phyloP scores from a whole-genome alignment of 306 rosid species.

The Ochetophila trinervis region DNA sequence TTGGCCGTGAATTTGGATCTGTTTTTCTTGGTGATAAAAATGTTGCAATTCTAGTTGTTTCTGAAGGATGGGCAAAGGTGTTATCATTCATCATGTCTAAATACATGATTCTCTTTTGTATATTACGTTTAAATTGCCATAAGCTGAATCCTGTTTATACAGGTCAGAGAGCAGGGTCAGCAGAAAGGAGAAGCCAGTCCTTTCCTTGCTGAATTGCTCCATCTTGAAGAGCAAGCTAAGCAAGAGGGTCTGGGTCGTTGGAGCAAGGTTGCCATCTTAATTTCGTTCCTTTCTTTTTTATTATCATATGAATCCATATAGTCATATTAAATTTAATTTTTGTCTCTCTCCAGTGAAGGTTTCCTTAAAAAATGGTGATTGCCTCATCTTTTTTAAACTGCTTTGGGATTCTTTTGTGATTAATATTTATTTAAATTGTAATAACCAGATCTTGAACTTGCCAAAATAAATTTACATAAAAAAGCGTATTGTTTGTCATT shows the following conservation, averaged over 20 bases:
- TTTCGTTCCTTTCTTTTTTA: neutral
- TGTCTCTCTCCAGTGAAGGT: no score
- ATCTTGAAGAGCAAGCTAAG: slow-evolving; percentile 84
- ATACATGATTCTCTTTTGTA: slow-evolving; percentile 1
- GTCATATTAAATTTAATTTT: no score
- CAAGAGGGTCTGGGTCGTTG: slow-evolving; percentile 90
- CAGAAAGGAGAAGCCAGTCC: slow-evolving; percentile 94
- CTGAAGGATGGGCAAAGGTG: slow-evolving; percentile 97
- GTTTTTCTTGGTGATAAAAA: slow-evolving; percentile 82
- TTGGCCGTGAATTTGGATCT: slow-evolving; percentile 84
- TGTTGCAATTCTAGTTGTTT: slow-evolving; percentile 72
- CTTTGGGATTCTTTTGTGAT: no score
- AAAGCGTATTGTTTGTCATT: no score
- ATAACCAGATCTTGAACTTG: no score
- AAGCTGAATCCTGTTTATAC: slow-evolving; percentile 29
- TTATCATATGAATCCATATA: neutral
- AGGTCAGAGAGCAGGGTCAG: slow-evolving; percentile 89
- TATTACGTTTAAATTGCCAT: slow-evolving; percentile 9
- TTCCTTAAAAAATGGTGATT: no score
- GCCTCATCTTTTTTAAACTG: no score
- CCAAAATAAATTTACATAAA: no score
- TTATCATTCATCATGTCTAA: neutral
- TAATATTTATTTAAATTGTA: no score
- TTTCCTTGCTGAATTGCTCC: slow-evolving; percentile 65
- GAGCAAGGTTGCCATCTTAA: slow-evolving; percentile 66